These are phyloP conservation scores for Cordyceps cateniannulata DNA, from an alignment of 2,329 filamentous ascomycete genomes.

Conservation along the genomic window DNA sequence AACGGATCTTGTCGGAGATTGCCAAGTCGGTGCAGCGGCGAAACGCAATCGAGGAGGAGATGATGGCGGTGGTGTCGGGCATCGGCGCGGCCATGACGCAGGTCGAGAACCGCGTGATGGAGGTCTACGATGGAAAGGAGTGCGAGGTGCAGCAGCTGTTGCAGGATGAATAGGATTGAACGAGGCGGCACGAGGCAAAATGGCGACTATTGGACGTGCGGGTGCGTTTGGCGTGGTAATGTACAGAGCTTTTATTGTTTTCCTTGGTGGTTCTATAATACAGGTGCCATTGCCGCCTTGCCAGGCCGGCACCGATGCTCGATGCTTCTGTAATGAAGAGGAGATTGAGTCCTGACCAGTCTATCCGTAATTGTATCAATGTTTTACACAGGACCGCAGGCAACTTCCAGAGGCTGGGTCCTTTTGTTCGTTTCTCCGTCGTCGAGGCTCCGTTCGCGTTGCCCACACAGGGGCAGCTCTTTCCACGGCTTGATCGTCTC, in stretches of 20 bases:
- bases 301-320: neutral
- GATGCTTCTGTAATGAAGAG: neutral
- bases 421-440: neutral
- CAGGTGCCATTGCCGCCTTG: neutral
- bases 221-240: neutral
- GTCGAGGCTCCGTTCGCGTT: neutral
- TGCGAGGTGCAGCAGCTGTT: conserved; percentile 17
- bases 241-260: neutral
- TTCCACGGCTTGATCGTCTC: neutral
- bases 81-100: conserved; percentile 17
- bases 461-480: neutral
- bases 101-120: conserved; percentile 25
- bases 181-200: no score
- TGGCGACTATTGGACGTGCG: no score
- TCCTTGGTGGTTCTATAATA: neutral
- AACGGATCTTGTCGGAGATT: neutral
- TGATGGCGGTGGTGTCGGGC: conserved; percentile 5
- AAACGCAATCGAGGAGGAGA: conserved; percentile 1
- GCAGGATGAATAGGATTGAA: neutral
- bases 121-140: conserved; percentile 23
- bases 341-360: neutral
- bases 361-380: conserved; percentile 15
- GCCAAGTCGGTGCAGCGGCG: neutral
- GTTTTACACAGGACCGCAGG: conserved; percentile 19
- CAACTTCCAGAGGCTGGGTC: neutral